These are phyloP conservation scores for Pseudoperonospora humuli DNA, from an alignment of 352 stramenopile species.

Conservation along the genomic window DNA sequence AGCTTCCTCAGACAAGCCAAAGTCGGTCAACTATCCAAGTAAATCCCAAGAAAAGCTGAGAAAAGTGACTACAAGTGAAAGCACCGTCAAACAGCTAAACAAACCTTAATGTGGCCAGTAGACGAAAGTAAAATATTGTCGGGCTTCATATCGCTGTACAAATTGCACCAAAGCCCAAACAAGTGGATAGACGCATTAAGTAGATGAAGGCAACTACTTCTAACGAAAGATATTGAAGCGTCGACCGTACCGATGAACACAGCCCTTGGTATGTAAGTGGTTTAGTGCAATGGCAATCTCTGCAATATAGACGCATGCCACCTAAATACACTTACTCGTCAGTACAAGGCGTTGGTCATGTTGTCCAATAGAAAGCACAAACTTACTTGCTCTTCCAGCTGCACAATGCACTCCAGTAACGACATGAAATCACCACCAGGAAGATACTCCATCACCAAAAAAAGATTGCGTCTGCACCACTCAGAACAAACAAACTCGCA, in stretches of 20 bases:
- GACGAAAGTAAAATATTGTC: conserved; percentile 88
- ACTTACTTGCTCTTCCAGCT: conserved; percentile 73
- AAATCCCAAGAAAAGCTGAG: conserved; percentile 3
- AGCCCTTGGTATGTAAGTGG: conserved; percentile 78
- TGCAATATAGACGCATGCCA: conserved; percentile 82
- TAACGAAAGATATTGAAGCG: too few species aligned
- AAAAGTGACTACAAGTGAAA: not conserved
- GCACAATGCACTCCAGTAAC: conserved; percentile 82
- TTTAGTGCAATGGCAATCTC: conserved; percentile 83
- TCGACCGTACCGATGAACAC: conserved; percentile 76
- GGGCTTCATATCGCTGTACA: conserved; percentile 76
- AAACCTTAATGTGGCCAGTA: conserved; percentile 81
- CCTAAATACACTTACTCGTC: conserved; percentile 24
- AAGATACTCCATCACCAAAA: conserved; percentile 89
- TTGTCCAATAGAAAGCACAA: not conserved
- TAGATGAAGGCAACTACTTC: not conserved
- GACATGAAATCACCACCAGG: conserved; percentile 88
- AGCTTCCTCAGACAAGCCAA: conserved; percentile 79
- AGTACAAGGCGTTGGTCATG: not conserved
- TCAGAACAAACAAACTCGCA: not conserved
- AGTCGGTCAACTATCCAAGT: conserved; percentile 67
- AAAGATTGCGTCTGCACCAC: conserved; percentile 74
- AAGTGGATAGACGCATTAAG: conserved; percentile 3
- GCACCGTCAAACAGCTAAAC: conserved; percentile 1
- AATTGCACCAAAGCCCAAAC: conserved; percentile 9